These are phyloP conservation scores for Mytilinidion resinicola DNA, from an alignment of 495 filamentous ascomycete species.

Conservation along the genomic window DNA sequence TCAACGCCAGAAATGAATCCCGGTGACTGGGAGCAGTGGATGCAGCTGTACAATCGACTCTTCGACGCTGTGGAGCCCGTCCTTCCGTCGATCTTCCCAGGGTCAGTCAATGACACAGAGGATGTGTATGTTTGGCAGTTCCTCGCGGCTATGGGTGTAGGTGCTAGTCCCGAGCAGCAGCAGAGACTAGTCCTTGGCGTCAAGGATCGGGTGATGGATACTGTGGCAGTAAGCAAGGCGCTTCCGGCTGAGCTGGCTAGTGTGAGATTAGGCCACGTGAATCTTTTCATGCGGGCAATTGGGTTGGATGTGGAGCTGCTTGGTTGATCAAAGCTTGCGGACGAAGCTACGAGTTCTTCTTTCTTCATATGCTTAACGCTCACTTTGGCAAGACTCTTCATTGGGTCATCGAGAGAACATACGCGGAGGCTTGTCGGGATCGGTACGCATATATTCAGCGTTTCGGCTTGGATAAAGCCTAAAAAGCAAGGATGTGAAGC, in stretches of 20 bases:
- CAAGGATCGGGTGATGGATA: slow-evolving; percentile 98
- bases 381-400: no score
- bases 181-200: slow-evolving; percentile 89
- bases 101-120: slow-evolving; percentile 49
- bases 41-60: slow-evolving; percentile 65
- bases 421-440: no score
- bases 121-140: slow-evolving; percentile 99
- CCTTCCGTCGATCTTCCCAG: slow-evolving; percentile 78
- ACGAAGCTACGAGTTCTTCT: no score
- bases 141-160: slow-evolving; percentile 86
- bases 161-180: slow-evolving; percentile 87
- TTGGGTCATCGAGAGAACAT: no score
- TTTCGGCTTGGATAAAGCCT: no score
- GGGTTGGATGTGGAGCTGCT: slow-evolving; percentile 93
- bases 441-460: no score
- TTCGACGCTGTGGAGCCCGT: slow-evolving; percentile 82
- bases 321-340: slow-evolving; percentile 44
- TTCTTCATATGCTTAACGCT: no score
- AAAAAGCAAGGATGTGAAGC: no score
- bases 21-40: slow-evolving; percentile 69
- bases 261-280: slow-evolving; percentile 81
- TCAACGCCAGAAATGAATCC: slow-evolving; percentile 21
- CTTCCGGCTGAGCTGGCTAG: slow-evolving; percentile 78
- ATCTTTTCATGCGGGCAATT: slow-evolving; percentile 97
- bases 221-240: slow-evolving; percentile 76